Base-by-base conservation (phyloP, 768 basidiomycete species). In the Lactifluus piperatus region DNA sequence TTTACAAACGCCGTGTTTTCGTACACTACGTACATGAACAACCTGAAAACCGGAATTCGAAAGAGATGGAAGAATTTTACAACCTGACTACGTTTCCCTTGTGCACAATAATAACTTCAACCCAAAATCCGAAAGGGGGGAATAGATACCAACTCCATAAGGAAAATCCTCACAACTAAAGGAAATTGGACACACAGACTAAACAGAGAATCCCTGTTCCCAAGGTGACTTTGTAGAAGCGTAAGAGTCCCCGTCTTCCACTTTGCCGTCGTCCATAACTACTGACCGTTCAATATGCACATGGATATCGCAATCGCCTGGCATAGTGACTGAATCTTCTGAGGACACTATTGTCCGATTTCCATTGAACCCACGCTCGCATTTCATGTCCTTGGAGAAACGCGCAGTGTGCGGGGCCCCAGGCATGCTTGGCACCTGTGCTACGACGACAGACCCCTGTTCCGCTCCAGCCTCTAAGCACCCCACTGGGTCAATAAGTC, bases 391-490 rank as follows among this genome's bases (percentile, higher is more conserved):
- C 20, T 27, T 32, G 41, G 30, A 44, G 24, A 22, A 20, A 22
- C 16, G 20, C 8, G 30, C 0, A 20, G 4, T 5, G 26, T 41
- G 54, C 34, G 45, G 14, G 46, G 39, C 11, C 7, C 24, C 30
- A 44, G 11, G 37, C 5, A 8, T 1, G 6, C 27, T 48, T 16
- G 50, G 54, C 22, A 41, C 22, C 18, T 53, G 51, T 8, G 41
- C 20, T 37, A 39, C 24, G 26, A 56, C 24, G 13, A 41, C 22
- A 18, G 57, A 26, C 13, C 37, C 3, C 7, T 46, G 63, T 22
- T 59, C 64, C 10, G 52, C 64, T 11, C 66, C 60, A 13, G 63
- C 67, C 39, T 69, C 70, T 69, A 39, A 39, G 56, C 16, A 30
- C 5, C 0, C 29, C 4, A 18, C 43, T 45, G n/a, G 16, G 46